Conservation (phyloP, 1,284 basidiomycete genomes). For the Agaricales sp. region DNA sequence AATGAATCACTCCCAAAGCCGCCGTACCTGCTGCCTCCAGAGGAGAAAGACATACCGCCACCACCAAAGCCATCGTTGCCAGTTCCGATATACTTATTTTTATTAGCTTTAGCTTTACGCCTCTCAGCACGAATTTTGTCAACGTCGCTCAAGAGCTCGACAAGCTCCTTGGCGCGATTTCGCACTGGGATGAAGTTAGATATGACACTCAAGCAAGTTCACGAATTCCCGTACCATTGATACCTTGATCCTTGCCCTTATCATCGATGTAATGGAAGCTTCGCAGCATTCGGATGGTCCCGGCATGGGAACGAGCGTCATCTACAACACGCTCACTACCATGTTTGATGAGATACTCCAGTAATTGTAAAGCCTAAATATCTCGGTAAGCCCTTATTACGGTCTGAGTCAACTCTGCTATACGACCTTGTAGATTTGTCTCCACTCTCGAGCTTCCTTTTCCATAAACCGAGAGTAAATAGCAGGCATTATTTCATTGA, state of each 20-base stretch:
- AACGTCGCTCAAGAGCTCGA: conserved; percentile 83
- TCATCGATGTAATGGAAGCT: conserved; percentile 99
- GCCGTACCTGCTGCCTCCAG: conserved; percentile 55
- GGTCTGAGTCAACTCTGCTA: background rate
- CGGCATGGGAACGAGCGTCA: conserved; percentile 90
- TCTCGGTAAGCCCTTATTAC: conserved; percentile 4
- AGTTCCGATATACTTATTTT: conserved; percentile 82
- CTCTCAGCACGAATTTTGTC: conserved; percentile 87
- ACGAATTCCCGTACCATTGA: conserved; percentile 65
- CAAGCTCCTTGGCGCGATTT: conserved; percentile 88
- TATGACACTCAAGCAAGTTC: background rate
- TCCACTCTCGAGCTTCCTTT: conserved; percentile 97
- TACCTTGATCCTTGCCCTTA: conserved; percentile 97
- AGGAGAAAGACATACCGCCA: conserved; percentile 13
- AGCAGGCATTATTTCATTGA: conserved; percentile 99
- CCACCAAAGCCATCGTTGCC: conserved; percentile 67
- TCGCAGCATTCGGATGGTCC: conserved; percentile 94
- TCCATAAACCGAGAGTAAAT: conserved; percentile 95
- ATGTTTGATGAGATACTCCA: conserved; percentile 96
- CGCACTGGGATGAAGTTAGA: conserved; percentile 53
- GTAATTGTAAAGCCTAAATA: conserved; percentile 75
- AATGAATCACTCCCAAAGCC: conserved; percentile 72
- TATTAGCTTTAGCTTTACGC: conserved; percentile 89
- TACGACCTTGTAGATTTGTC: conserved; percentile 94
- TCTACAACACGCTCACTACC: conserved; percentile 98